Conservation (phyloP, 2,329 filamentous ascomycete species). For the Trichoderma asperellum region DNA sequence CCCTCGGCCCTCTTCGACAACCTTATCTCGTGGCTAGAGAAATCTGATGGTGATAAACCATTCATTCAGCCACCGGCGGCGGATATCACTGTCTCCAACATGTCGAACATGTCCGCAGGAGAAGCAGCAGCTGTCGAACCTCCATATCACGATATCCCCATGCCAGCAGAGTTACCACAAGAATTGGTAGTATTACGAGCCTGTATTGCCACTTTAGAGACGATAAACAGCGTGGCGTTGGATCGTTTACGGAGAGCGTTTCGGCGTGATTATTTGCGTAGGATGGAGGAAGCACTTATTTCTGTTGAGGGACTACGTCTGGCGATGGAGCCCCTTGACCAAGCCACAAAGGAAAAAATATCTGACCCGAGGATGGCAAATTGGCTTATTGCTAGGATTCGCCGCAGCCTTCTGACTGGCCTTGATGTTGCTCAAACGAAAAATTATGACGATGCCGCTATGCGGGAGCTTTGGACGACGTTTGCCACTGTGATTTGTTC, state of each 20-base stretch:
- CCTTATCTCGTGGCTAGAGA: constrained; percentile 39
- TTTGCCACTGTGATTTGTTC: constrained; percentile 29
- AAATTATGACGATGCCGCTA: constrained; percentile 11
- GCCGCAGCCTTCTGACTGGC: constrained; percentile 31
- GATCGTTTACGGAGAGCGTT: constrained; percentile 25
- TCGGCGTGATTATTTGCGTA: constrained; percentile 29
- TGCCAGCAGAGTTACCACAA: constrained; percentile 23
- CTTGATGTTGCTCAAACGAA: constrained; percentile 28
- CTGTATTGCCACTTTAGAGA: constrained; percentile 24
- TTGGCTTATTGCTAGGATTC: constrained; percentile 32
- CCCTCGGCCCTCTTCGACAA: constrained; percentile 34
- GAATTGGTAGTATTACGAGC: constrained; percentile 30
- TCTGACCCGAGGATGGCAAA: constrained; percentile 27
- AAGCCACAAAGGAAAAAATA: constrained; percentile 28
- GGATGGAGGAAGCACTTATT: constrained; percentile 29
- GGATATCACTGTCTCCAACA: not conserved
- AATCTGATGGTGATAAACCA: constrained; percentile 33
- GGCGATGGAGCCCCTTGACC: constrained; percentile 34
- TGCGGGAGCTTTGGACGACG: constrained; percentile 32
- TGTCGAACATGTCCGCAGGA: not conserved
- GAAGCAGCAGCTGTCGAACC: not conserved
- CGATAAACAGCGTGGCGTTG: constrained; percentile 21
- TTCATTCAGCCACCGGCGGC: constrained; percentile 31
- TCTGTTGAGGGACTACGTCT: constrained; percentile 28
- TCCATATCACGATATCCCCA: not conserved